These are phyloP conservation scores for Fraxinus platypoda DNA, from an alignment of 305 asterid species.

Conservation along the genomic window DNA sequence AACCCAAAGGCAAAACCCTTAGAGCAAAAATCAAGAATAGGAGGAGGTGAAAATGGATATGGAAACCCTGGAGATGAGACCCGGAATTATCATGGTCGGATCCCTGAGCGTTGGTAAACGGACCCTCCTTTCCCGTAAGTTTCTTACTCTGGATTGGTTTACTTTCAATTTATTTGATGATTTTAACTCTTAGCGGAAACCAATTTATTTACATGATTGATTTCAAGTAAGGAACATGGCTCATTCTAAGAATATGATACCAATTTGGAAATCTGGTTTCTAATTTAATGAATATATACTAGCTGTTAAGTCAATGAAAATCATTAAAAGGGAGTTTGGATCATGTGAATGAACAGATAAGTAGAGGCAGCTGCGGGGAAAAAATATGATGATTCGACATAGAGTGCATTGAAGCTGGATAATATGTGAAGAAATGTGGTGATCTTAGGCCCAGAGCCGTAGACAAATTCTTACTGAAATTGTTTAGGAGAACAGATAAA, in stretches of 20 bases:
- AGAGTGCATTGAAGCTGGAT: background rate
- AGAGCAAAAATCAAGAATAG: background rate
- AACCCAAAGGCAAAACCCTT: background rate
- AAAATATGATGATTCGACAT: background rate
- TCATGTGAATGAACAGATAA: background rate
- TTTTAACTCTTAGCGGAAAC: background rate
- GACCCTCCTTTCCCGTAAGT: constrained; percentile 75
- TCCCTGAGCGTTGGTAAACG: constrained; percentile 89
- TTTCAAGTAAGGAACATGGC: background rate
- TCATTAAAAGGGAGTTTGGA: background rate
- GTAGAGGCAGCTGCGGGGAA: background rate
- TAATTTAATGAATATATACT: background rate
- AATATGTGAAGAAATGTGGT: background rate
- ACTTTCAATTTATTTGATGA: background rate
- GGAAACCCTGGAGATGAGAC: constrained; percentile 61
- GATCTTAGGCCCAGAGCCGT: background rate
- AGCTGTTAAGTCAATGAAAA: background rate
- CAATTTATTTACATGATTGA: background rate
- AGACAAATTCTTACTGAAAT: constrained; percentile 4
- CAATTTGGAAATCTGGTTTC: background rate
- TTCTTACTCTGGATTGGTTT: constrained; percentile 8
- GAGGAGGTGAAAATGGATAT: constrained; percentile 31
- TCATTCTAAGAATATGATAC: background rate
- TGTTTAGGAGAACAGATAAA: background rate
- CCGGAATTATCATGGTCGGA: constrained; percentile 69